Percentiles rank a stretch among this genome's conserved stretches.
Evolutionary conservation across 768 basidiomycete species (phyloP).

Genomic region (Pilatotrama ljubarskyi): DNA sequence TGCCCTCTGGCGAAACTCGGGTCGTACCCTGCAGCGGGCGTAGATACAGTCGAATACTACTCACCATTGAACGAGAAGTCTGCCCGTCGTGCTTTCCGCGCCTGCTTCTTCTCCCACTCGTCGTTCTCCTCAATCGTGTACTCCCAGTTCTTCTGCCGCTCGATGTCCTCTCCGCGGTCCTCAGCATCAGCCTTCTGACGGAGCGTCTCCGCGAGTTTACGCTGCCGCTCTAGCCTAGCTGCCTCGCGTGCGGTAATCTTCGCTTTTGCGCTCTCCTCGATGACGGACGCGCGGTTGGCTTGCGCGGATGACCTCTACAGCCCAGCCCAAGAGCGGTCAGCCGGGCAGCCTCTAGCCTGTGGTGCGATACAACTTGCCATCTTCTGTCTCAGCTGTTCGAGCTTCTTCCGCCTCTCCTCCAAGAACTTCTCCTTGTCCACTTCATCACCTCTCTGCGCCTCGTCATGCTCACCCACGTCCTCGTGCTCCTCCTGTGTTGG

Average conservation of each 20-base stretch:
- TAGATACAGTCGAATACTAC: constrained; percentile 31
- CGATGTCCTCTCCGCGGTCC: constrained; percentile 89
- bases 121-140: constrained; percentile 96
- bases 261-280: constrained; percentile 80
- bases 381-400: constrained; percentile 72
- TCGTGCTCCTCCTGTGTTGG: constrained; percentile 18
- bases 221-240: constrained; percentile 84
- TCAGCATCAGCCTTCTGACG: constrained; percentile 86
- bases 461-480: constrained; percentile 18
- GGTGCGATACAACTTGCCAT: constrained; percentile 57
- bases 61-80: constrained; percentile 91
- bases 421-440: constrained; percentile 37
- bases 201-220: constrained; percentile 85
- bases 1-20: too few species aligned
- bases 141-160: constrained; percentile 91
- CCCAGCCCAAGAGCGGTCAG: constrained; percentile 14
- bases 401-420: constrained; percentile 75
- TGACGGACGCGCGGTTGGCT: constrained; percentile 82
- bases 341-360: background rate
- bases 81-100: constrained; percentile 77
- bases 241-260: constrained; percentile 79
- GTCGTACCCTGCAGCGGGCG: background rate
- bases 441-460: constrained; percentile 1
- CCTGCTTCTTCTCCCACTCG: constrained; percentile 90
- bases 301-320: constrained; percentile 52